These are phyloP conservation scores for Lactarius psammicola DNA, from an alignment of 768 basidiomycete genomes.

Conservation along the genomic window DNA sequence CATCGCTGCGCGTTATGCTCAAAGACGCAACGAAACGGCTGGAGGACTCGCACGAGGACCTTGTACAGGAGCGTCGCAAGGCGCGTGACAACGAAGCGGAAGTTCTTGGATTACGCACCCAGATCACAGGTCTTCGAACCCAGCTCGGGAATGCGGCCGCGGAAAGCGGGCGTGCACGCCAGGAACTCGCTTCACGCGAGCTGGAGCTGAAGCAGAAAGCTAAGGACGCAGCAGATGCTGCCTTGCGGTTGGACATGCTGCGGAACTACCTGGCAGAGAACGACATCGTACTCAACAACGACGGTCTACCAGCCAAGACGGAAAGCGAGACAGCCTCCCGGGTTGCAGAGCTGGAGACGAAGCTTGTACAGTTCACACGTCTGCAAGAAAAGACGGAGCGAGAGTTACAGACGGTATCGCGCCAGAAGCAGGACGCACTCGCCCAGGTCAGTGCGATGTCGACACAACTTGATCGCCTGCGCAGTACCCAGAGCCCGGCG, in stretches of 20 bases:
- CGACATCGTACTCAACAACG: conserved; percentile 77
- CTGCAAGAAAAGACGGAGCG: conserved; percentile 73
- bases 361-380: conserved; percentile 69
- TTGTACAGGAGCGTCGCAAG: conserved; percentile 65
- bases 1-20: conserved; percentile 75
- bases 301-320: conserved; percentile 52
- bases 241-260: conserved; percentile 73
- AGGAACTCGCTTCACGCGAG: conserved; percentile 68
- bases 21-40: conserved; percentile 70
- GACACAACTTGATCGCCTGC: conserved; percentile 63
- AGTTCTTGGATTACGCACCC: conserved; percentile 62
- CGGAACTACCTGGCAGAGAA: conserved; percentile 86
- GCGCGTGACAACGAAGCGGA: conserved; percentile 64
- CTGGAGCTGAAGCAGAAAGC: conserved; percentile 57
- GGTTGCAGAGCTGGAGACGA: conserved; percentile 74
- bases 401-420: conserved; percentile 63
- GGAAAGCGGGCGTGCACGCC: conserved; percentile 67
- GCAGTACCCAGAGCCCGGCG: conserved; percentile 56
- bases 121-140: conserved; percentile 68
- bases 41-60: conserved; percentile 64
- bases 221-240: conserved; percentile 65
- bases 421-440: conserved; percentile 74
- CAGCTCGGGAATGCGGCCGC: conserved; percentile 68
- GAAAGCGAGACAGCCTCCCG: conserved; percentile 40
- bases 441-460: conserved; percentile 62